phyloP scores from a whole-genome alignment of 2,329 filamentous ascomycete genomes.

The Trichoderma guizhouense region DNA sequence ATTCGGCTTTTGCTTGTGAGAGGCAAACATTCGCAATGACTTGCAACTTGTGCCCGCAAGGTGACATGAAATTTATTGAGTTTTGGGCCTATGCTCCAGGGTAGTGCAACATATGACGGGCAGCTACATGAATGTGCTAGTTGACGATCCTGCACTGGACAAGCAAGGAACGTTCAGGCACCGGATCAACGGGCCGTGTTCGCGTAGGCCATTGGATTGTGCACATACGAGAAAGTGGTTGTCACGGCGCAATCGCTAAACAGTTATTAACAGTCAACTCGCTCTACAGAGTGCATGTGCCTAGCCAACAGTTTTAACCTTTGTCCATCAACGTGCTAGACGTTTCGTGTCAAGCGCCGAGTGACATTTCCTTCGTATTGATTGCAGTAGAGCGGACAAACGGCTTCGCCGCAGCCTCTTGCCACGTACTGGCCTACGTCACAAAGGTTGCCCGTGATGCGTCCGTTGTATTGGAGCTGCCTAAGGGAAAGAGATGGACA shows the following conservation, averaged over 20 bases:
- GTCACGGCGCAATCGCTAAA: not conserved
- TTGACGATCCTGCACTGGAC: not conserved
- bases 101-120: not conserved
- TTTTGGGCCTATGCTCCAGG: not conserved
- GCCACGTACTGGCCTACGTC: constrained; percentile 25
- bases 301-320: not conserved
- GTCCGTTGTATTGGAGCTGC: not conserved
- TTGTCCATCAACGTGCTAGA: not conserved
- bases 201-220: not conserved
- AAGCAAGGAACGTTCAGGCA: not conserved
- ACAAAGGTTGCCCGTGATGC: constrained; percentile 10
- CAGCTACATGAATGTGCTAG: not conserved
- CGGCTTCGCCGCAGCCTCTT: constrained; percentile 15
- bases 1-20: not conserved
- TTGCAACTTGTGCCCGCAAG: not conserved
- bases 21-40: not conserved
- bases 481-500: not conserved
- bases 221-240: not conserved
- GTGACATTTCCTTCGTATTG: constrained; percentile 23
- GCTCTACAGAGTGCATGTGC: not conserved
- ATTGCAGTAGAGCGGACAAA: constrained; percentile 22
- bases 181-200: constrained; percentile 2
- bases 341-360: not conserved
- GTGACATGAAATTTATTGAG: not conserved
- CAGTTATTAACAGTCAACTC: not conserved